phyloP scores from a whole-genome alignment of 768 basidiomycete species.

The Lepiota subincarnata region DNA sequence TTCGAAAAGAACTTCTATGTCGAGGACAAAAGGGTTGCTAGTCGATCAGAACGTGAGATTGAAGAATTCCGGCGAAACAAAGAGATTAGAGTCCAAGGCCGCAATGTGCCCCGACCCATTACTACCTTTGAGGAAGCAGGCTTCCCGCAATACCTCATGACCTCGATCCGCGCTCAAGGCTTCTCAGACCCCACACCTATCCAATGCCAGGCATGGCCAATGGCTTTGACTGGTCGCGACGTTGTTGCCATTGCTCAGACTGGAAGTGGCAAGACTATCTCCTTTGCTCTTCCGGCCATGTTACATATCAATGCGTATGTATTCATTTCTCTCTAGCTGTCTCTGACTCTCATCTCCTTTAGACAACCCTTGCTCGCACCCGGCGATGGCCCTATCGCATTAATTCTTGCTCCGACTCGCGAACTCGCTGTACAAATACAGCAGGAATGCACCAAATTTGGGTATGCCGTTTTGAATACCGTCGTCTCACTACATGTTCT shows the following conservation, averaged over 20 bases:
- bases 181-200: conserved; percentile 91
- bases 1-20: conserved; percentile 99
- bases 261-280: conserved; percentile 97
- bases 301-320: conserved; percentile 98
- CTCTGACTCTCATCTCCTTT: conserved; percentile 11
- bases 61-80: conserved; percentile 80
- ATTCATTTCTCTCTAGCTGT: conserved; percentile 11
- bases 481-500: background rate
- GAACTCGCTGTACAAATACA: conserved; percentile 99
- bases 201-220: conserved; percentile 99
- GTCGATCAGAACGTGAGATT: conserved; percentile 78
- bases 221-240: conserved; percentile 93
- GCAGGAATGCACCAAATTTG: conserved; percentile 98
- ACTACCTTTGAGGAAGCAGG: conserved; percentile 90
- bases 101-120: conserved; percentile 83
- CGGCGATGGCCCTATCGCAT: conserved; percentile 96
- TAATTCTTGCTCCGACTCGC: conserved; percentile 95
- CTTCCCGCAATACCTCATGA: conserved; percentile 95
- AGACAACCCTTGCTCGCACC: conserved; percentile 90
- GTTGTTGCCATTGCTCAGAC: conserved; percentile 97
- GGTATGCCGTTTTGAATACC: conserved; percentile 42
- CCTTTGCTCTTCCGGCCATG: conserved; percentile 98
- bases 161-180: conserved; percentile 90
- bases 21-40: conserved; percentile 81
- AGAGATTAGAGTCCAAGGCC: conserved; percentile 94